Conservation (phyloP, 1,139 yeast species). For the Suhomyces bokatorum region DNA sequence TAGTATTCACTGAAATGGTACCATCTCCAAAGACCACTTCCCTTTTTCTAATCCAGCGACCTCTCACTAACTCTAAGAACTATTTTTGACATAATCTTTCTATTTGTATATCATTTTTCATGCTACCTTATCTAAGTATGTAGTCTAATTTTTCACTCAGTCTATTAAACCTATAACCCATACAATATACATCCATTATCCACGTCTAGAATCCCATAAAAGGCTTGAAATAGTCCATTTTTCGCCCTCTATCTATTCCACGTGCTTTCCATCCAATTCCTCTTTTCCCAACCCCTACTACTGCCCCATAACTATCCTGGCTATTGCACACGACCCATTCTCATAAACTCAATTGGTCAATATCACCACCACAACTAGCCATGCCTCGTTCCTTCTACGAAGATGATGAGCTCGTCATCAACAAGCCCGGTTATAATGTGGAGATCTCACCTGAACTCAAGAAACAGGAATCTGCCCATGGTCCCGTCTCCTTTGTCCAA, state of each 20-base stretch:
- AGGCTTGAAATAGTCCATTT: no score
- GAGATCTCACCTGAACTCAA: constrained; percentile 37
- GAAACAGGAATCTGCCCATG: constrained; percentile 42
- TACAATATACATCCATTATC: no score
- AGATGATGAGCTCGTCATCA: constrained; percentile 48
- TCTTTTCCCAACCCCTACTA: neutral
- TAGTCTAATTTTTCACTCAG: no score
- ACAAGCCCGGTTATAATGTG: constrained; percentile 50
- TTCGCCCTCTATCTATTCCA: neutral
- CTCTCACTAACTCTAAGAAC: no score
- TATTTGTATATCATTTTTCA: no score
- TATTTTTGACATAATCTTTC: no score
- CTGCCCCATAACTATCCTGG: neutral
- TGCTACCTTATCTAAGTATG: no score
- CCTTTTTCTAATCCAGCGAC: no score
- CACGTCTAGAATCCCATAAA: no score
- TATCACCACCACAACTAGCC: constrained; percentile 1
- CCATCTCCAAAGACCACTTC: no score
- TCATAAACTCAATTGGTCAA: constrained; percentile 5
- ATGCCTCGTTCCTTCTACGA: constrained; percentile 47
- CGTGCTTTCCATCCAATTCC: neutral
- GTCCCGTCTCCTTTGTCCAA: constrained; percentile 43
- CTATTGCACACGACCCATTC: constrained; percentile 1
- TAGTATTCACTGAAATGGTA: no score
- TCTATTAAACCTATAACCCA: no score